phyloP scores from a whole-genome alignment of 106 monocot genomes.

The Agapanthus africanus region DNA sequence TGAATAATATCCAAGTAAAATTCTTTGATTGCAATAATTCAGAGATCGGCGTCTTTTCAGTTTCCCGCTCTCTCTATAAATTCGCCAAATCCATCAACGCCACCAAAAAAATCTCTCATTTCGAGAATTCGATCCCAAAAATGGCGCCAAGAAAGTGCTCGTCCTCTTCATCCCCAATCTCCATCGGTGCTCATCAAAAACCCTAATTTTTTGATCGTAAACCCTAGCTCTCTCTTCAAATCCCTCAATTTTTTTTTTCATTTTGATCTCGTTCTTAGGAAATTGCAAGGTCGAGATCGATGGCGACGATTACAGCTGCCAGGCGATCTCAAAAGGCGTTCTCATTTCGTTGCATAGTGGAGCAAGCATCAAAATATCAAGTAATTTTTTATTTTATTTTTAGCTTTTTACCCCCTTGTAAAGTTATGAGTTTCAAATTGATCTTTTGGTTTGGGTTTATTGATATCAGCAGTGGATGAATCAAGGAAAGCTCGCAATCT shows the following conservation, averaged over 20 bases:
- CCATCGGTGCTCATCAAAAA: constrained; percentile 3
- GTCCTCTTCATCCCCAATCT: constrained; percentile 1
- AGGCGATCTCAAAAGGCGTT: constrained; percentile 21
- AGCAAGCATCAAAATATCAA: constrained; percentile 35
- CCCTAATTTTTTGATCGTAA: background rate
- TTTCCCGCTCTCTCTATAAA: too few relatives aligned
- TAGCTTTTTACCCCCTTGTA: background rate
- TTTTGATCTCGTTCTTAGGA: constrained; percentile 22
- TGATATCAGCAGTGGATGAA: constrained; percentile 11
- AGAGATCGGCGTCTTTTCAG: too few relatives aligned
- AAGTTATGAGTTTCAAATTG: too few relatives aligned
- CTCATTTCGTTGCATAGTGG: constrained; percentile 17
- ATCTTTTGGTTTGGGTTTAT: background rate
- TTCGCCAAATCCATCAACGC: too few relatives aligned
- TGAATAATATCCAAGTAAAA: too few relatives aligned
- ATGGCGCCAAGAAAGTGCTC: constrained; percentile 11
- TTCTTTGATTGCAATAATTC: too few relatives aligned
- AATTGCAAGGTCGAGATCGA: constrained; percentile 48
- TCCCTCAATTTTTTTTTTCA: background rate
- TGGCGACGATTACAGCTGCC: constrained; percentile 11
- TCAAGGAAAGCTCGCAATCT: background rate
- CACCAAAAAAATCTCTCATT: too few relatives aligned
- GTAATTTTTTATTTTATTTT: constrained; percentile 8
- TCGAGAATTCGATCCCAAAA: too few relatives aligned
- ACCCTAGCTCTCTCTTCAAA: background rate